Evolutionary conservation across 805 yeast genomes (phyloP).

Genomic region (Schizosaccharomyces pombe): ASM294v3 CU329670.1:1272001-1272500

Average conservation of each 20-base stretch:
- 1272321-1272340: no score
- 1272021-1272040: not conserved
- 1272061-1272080: not conserved
- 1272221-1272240: not conserved
- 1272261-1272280: no score
- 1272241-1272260: no score
- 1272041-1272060: not conserved
- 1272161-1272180: not conserved
- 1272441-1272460: not conserved
- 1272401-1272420: not conserved
- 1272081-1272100: not conserved
- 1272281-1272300: no score
- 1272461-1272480: not conserved
- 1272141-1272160: not conserved
- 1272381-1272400: not conserved
- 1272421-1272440: not conserved
- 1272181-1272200: not conserved
- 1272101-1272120: not conserved
- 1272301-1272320: no score
- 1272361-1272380: not conserved
- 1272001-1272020: not conserved
- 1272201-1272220: not conserved
- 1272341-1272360: no score
- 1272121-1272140: not conserved
- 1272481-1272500: not conserved